Base-by-base conservation (phyloP, 1,284 basidiomycete species). In the Lentinula novae-zelandiae region DNA sequence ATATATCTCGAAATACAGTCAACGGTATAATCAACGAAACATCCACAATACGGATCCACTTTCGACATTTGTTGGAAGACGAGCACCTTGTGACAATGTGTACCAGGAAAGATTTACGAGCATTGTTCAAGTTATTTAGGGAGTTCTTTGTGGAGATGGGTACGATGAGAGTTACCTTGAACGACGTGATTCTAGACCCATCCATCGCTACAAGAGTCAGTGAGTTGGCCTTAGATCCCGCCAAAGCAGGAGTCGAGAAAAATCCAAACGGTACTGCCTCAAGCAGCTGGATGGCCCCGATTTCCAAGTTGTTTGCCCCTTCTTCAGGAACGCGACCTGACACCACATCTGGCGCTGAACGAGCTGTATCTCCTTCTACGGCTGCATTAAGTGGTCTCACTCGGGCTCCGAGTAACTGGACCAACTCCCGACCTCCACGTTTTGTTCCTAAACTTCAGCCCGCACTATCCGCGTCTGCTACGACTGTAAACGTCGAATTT, bases 401-500 rank as follows among this genome's bases (percentile, higher is more conserved):
- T 27, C 50, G 64, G 7, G 53, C 63, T 3, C 20, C 57, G 1
- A 65, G 62, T 56, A 48, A 20, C 12, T 49, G 51, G 22, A 62
- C 50, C 2, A 54, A n/a, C 48, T 1, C 70, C 36, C 73, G 73
- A 22, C 67, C 74, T 33, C 64, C 72, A 15, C 71, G 75, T 5
- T 71, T 79, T 52, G 75, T 77, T 12, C 80, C 90, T 0, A 97
- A 96, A 71, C 80, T 89, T 20, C 84, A 85, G 1, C 88, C 94
- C 0, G 92, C 91, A 15, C 82, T 93, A 22, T 87, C 89, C 5
- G 92, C 95, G 3, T 92, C 90, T 17, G 82, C 91, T 0, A 95
- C 91, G 38, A 94, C 92, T 0, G 93, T 97, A 66, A 95, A 93
- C 63, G 94, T 98, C 58, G 95, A 96, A 76, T 96, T 96, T 74